Conservation (phyloP, 306 rosid genomes). For the Sophora flavescens region DNA sequence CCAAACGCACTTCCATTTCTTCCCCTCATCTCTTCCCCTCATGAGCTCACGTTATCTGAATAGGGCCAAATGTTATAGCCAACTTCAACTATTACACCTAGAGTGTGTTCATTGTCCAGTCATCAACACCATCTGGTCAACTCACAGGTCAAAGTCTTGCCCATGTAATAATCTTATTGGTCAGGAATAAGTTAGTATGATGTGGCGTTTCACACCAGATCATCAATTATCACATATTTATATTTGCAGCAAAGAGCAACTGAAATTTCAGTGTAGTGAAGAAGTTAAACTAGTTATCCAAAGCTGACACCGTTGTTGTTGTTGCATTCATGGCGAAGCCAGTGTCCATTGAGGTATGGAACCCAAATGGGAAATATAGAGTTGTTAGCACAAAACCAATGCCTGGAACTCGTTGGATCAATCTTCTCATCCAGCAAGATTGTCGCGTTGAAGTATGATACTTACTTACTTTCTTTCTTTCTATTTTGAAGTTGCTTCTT, state of each 20-base stretch:
- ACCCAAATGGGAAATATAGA: conserved; percentile 94
- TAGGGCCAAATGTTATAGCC: conserved; percentile 26
- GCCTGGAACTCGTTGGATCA: conserved; percentile 99
- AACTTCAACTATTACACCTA: not conserved
- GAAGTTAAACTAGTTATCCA: conserved; percentile 19
- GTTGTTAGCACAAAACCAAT: conserved; percentile 96
- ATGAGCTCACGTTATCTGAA: conserved; percentile 49
- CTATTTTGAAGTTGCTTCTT: not conserved
- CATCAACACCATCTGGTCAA: conserved; percentile 25
- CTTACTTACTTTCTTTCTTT: conserved; percentile 21
- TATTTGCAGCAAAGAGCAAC: not conserved
- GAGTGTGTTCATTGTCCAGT: not conserved
- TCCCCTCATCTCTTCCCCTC: conserved; percentile 43
- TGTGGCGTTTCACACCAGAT: conserved; percentile 40
- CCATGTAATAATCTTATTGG: not conserved
- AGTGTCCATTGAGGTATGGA: conserved; percentile 88
- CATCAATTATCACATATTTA: not conserved
- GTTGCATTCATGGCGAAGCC: conserved; percentile 83
- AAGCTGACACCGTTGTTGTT: conserved; percentile 18
- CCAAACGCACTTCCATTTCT: conserved; percentile 41
- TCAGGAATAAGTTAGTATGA: not conserved
- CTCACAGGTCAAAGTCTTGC: conserved; percentile 11
- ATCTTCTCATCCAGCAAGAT: conserved; percentile 89
- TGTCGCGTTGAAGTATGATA: conserved; percentile 84
- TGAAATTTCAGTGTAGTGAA: conserved; percentile 38